phyloP scores from a whole-genome alignment of 169 alveolate genomes.

The Cryptosporidium tyzzeri region DNA sequence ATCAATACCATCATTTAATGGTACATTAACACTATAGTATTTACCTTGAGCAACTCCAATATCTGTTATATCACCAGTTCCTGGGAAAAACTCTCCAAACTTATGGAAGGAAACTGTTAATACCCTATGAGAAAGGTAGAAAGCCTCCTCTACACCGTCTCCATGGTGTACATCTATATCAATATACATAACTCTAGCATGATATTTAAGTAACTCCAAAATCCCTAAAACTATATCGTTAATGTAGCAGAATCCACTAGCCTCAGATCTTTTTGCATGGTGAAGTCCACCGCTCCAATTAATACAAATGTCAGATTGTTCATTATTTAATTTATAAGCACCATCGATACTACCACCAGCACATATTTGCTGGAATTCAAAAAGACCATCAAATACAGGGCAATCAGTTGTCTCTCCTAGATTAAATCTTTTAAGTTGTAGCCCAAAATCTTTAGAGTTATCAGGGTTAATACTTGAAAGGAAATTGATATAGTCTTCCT shows the following conservation, averaged over 20 bases:
- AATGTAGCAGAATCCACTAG: slow-evolving; percentile 99
- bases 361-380: slow-evolving; percentile 95
- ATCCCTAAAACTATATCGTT: slow-evolving; percentile 98
- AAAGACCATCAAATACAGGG: slow-evolving; percentile 98
- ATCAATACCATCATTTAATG: slow-evolving; percentile 97
- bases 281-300: slow-evolving; percentile 99
- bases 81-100: slow-evolving; percentile 99
- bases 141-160: slow-evolving; percentile 99
- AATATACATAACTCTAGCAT: slow-evolving; percentile 98
- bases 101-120: slow-evolving; percentile 98
- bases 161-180: slow-evolving; percentile 99
- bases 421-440: slow-evolving; percentile 90
- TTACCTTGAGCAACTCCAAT: slow-evolving; percentile 94
- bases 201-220: slow-evolving; percentile 95
- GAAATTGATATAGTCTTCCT: slow-evolving; percentile 91
- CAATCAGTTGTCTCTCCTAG: slow-evolving; percentile 97
- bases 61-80: slow-evolving; percentile 97
- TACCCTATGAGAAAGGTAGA: slow-evolving; percentile 96
- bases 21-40: slow-evolving; percentile 97
- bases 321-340: slow-evolving; percentile 93
- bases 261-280: slow-evolving; percentile 97
- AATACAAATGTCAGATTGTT: slow-evolving; percentile 94
- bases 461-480: slow-evolving; percentile 82
- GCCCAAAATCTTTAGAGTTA: slow-evolving; percentile 86
- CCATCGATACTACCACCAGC: slow-evolving; percentile 98